Evolutionary conservation across 176 grass and related monocot genomes (phyloP).

Genomic region (Carex littledalei): DNA sequence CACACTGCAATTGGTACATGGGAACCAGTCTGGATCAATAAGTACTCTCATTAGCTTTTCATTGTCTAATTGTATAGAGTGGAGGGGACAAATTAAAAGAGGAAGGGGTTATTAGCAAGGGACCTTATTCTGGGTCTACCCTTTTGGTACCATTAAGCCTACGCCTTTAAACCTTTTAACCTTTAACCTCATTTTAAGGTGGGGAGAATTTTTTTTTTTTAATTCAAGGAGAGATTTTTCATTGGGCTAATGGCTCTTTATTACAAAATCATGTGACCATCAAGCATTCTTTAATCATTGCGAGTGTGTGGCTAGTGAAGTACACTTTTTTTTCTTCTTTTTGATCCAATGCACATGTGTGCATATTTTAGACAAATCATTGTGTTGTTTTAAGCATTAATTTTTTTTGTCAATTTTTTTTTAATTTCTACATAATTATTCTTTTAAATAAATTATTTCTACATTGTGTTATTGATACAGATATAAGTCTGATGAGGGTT

Average conservation of each 20-base stretch:
- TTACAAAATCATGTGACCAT: conserved; percentile 21
- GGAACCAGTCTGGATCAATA: background rate
- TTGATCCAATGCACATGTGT: conserved; percentile 21
- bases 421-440: background rate
- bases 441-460: background rate
- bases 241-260: conserved; percentile 23
- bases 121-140: conserved; percentile 23
- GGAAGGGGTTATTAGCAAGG: conserved; percentile 3
- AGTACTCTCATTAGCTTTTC: conserved; percentile 20
- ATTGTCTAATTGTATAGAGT: conserved; percentile 27
- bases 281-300: conserved; percentile 30
- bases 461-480: background rate
- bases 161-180: conserved; percentile 20
- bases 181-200: conserved; percentile 19
- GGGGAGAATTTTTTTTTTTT: background rate
- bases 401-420: background rate
- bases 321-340: conserved; percentile 4
- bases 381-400: background rate
- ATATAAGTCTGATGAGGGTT: no score
- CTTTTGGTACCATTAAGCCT: conserved; percentile 31
- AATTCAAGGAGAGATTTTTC: background rate
- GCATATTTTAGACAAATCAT: background rate
- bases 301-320: conserved; percentile 7
- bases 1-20: background rate
- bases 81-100: conserved; percentile 29